Conservation (phyloP, 2,329 filamentous ascomycete species). For the Lecanicillium sp. region DNA sequence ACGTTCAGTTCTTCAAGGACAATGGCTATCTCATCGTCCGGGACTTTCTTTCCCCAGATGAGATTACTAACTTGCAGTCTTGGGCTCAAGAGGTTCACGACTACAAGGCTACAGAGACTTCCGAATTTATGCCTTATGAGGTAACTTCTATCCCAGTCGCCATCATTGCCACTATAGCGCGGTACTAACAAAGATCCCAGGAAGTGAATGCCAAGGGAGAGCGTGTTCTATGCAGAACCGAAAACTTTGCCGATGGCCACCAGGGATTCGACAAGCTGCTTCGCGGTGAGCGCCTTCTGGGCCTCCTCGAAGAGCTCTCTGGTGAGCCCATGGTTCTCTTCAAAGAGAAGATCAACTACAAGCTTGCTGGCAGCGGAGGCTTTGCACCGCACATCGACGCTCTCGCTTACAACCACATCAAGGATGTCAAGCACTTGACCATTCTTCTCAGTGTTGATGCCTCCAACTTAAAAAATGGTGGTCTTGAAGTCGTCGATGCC, state of each 20-base stretch:
- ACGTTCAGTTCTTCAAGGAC: conserved; percentile 15
- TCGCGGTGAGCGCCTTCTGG: conserved; percentile 15
- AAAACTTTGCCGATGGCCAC: conserved; percentile 19
- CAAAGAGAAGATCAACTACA: conserved; percentile 21
- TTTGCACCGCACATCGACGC: conserved; percentile 21
- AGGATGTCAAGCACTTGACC: conserved; percentile 18
- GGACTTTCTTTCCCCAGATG: conserved; percentile 14
- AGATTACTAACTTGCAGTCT: conserved; percentile 13
- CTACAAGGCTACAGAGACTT: conserved; percentile 14
- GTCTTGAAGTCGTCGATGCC: conserved; percentile 16
- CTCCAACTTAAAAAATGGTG: conserved; percentile 17
- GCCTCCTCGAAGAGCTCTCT: conserved; percentile 13
- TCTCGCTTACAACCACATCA: conserved; percentile 19
- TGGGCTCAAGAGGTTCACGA: conserved; percentile 19
- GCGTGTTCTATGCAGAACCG: conserved; percentile 17
- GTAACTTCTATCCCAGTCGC: too few relatives aligned
- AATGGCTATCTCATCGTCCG: conserved; percentile 18
- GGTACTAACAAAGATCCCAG: not conserved
- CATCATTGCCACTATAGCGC: not conserved
- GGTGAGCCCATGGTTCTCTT: conserved; percentile 18
- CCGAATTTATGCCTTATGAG: conserved; percentile 16
- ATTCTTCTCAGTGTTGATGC: conserved; percentile 18
- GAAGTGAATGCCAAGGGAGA: conserved; percentile 17
- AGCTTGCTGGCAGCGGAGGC: conserved; percentile 19
- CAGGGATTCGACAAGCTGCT: conserved; percentile 15